Percentiles rank a stretch among this genome's conserved stretches.
Conservation (phyloP, 2,329 filamentous ascomycete genomes). For the Colletotrichum sp. region DNA sequence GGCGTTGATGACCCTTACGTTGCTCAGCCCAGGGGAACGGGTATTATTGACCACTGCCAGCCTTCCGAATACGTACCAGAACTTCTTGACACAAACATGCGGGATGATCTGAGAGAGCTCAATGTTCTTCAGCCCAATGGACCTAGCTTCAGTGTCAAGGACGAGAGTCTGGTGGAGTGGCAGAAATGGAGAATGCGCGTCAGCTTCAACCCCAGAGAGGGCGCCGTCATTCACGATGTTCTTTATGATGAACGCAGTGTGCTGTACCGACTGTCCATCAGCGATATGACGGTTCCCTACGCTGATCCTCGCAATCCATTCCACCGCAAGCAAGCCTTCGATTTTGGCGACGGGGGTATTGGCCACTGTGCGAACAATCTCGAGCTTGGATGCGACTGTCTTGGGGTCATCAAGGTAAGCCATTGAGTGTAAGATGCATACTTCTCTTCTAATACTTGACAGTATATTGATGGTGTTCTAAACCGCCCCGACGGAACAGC, state of each 20-base stretch:
- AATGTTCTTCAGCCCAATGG: slow-evolving; percentile 65
- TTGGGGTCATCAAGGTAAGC: slow-evolving; percentile 53
- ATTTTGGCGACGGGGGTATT: slow-evolving; percentile 71
- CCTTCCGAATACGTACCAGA: slow-evolving; percentile 70
- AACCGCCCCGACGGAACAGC: slow-evolving; percentile 58
- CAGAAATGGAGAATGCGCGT: slow-evolving; percentile 60
- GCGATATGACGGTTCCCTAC: slow-evolving; percentile 50
- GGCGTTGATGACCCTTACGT: slow-evolving; percentile 47
- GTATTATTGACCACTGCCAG: slow-evolving; percentile 56
- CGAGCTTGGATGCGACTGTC: slow-evolving; percentile 44
- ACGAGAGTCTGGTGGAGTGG: slow-evolving; percentile 16
- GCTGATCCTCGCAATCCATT: slow-evolving; percentile 46
- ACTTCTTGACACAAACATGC: slow-evolving; percentile 41
- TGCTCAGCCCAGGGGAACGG: slow-evolving; percentile 37
- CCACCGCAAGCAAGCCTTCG: slow-evolving; percentile 69
- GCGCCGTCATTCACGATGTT: slow-evolving; percentile 62
- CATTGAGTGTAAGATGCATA: neutral
- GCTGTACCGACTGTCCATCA: slow-evolving; percentile 60
- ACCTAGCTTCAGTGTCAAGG: slow-evolving; percentile 51
- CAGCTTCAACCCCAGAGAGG: slow-evolving; percentile 61
- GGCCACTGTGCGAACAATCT: slow-evolving; percentile 71
- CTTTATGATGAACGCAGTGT: slow-evolving; percentile 60
- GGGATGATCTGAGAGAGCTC: slow-evolving; percentile 59
- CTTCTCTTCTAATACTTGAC: slow-evolving; percentile 25
- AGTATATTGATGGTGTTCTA: slow-evolving; percentile 56